Evolutionary conservation across 228 moss, liverwort and hornwort species (phyloP), one percentile per base, ranked within the genome.

Genomic region (Sphagnum magellanicum): DNA sequence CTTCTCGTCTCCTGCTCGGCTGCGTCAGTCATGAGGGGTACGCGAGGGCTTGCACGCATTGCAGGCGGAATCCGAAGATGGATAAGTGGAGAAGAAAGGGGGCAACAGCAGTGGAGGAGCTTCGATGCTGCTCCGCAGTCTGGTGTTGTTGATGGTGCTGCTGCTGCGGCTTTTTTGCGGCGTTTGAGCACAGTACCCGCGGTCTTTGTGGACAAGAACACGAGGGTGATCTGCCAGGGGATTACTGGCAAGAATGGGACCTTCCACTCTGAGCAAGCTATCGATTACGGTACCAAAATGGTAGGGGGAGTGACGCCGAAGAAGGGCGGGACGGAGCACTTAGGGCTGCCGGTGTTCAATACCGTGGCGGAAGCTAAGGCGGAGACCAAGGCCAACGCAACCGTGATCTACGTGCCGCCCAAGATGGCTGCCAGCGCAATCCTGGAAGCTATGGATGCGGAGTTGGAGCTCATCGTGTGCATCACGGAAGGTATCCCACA

Each of bases 401-500:
- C 81, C 5, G 89, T 86, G 55, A 89, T 89, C 50, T 89, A 89
- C 51, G 89, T 89, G 51, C 89, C 86, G 3, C 87, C 86, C 4
- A 66, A 66, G 9, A 63, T 86, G 66, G 89, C 89, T 52, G 77
- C 72, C 57, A 72, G 66, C 17, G 89, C 89, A 51, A 86, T 89
- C 17, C 0, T 86, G 77, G 89, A 89, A 65, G 89, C 86, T 10
- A 6, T 89, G 59, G 89, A 89, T 2, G 81, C 87, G 13, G 88
- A 88, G 83, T 77, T 88, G 11, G 88, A 88, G 51, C 79, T 89
- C 11, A 80, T 89, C 61, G 89, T 89, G 63, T 89, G 87, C 72
- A 89, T 86, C 57, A 86, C 89, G 52, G 89, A 89, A 77, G 89
- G 89, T 48, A 89, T 89, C 64, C 89, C 86, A 67, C 89, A 85